Conservation (phyloP, 2,329 filamentous ascomycete species). For the Mycogone perniciosa region DNA sequence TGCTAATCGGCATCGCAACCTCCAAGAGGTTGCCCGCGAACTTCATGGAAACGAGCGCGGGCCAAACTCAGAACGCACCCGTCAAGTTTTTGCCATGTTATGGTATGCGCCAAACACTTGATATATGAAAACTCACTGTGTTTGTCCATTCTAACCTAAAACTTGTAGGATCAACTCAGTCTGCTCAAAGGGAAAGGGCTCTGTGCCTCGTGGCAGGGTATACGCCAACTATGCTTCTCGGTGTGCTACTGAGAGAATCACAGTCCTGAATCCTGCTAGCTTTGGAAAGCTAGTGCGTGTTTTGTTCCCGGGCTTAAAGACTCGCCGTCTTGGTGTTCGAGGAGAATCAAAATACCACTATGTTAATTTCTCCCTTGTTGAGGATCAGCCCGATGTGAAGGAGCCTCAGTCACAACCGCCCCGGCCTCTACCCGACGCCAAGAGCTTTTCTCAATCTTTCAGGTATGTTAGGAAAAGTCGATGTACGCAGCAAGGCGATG, state of each 20-base stretch:
- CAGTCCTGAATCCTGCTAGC: conserved; percentile 90
- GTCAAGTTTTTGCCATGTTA: conserved; percentile 83
- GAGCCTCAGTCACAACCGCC: conserved; percentile 41
- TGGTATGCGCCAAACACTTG: conserved; percentile 52
- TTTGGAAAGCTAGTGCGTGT: conserved; percentile 97
- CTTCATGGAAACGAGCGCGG: conserved; percentile 74
- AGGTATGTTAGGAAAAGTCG: conserved; percentile 32
- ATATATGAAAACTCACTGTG: not conserved
- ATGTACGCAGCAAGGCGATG: not conserved
- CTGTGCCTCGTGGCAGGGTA: conserved; percentile 85
- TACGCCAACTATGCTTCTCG: conserved; percentile 93
- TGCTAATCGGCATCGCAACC: conserved; percentile 58
- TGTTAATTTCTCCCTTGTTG: conserved; percentile 56
- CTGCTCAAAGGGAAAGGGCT: conserved; percentile 70
- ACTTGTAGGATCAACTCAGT: conserved; percentile 61
- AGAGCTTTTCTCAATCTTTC: conserved; percentile 42
- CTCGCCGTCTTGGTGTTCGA: conserved; percentile 80
- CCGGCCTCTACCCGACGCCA: conserved; percentile 43
- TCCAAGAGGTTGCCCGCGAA: conserved; percentile 68
- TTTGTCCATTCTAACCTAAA: not conserved
- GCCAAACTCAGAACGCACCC: conserved; percentile 73
- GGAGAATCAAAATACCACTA: conserved; percentile 99
- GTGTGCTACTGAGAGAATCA: conserved; percentile 88
- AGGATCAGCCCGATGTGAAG: conserved; percentile 46
- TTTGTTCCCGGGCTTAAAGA: conserved; percentile 92